Conservation (phyloP, 306 rosid species). For the Astragalus membranaceus region DNA sequence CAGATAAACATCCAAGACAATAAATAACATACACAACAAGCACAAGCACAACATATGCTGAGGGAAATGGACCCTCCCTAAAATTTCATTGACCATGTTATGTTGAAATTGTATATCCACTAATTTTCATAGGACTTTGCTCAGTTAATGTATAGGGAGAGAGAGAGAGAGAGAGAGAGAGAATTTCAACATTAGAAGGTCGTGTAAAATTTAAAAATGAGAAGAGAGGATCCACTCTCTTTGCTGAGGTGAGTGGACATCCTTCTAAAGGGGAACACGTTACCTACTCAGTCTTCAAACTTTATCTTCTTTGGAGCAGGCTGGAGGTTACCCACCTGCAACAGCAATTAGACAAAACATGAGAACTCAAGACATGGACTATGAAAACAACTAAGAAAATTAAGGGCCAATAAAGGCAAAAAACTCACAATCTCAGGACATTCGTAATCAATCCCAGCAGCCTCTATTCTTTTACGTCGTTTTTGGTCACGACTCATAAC, state of each 20-base stretch:
- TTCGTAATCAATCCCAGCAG: conserved; percentile 78
- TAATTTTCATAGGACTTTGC: background rate
- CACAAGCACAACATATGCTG: background rate
- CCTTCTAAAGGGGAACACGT: background rate
- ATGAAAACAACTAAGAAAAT: background rate
- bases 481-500: conserved; percentile 49
- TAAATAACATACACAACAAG: background rate
- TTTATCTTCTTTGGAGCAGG: conserved; percentile 85
- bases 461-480: conserved; percentile 59
- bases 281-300: conserved; percentile 39
- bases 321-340: conserved; percentile 57
- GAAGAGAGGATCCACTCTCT: background rate
- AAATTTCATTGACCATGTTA: background rate
- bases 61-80: background rate
- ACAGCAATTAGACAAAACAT: background rate
- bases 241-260: background rate
- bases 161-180: background rate
- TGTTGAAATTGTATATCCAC: background rate
- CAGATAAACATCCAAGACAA: background rate
- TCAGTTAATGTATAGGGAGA: background rate
- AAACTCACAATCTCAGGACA: conserved; percentile 84
- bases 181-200: background rate
- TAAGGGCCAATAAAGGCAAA: background rate
- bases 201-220: background rate
- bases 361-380: background rate